These are phyloP conservation scores for Hippophae tibetana DNA, from an alignment of 306 rosid species.

Conservation along the genomic window DNA sequence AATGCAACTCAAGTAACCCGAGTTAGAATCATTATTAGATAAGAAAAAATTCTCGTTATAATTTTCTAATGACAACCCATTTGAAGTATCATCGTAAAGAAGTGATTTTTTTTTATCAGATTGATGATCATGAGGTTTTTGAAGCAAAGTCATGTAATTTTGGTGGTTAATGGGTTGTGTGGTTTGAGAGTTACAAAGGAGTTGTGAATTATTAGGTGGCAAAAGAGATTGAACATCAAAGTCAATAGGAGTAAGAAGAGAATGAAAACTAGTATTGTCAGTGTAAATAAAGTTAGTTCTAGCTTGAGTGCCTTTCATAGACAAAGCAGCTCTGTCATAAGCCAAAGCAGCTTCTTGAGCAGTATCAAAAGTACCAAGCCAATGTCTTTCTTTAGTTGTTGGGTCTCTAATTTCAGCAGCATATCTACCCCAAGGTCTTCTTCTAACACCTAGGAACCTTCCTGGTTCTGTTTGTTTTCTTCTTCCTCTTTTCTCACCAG, in stretches of 20 bases:
- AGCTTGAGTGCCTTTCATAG: slow-evolving; percentile 95
- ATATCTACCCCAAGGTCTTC: slow-evolving; percentile 96
- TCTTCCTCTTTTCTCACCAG: slow-evolving; percentile 70
- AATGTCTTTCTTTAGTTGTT: slow-evolving; percentile 88
- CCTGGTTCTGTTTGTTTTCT: slow-evolving; percentile 89
- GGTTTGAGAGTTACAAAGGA: slow-evolving; percentile 24
- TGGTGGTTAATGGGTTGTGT: slow-evolving; percentile 29
- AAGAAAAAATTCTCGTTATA: slow-evolving; percentile 45
- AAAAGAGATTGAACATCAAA: slow-evolving; percentile 42
- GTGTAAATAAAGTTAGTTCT: slow-evolving; percentile 89
- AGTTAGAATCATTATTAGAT: slow-evolving; percentile 43
- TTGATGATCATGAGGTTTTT: slow-evolving; percentile 10
- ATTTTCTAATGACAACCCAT: slow-evolving; percentile 19
- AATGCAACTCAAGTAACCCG: slow-evolving; percentile 88
- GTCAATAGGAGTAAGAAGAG: slow-evolving; percentile 54
- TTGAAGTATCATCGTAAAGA: slow-evolving; percentile 19
- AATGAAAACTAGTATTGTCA: slow-evolving; percentile 52
- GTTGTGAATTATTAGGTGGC: slow-evolving; percentile 25
- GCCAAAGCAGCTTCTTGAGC: slow-evolving; percentile 99
- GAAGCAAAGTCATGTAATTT: slow-evolving; percentile 21
- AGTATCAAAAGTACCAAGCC: slow-evolving; percentile 99
- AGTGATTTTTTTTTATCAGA: slow-evolving; percentile 13
- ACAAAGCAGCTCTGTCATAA: slow-evolving; percentile 96
- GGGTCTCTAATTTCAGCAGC: slow-evolving; percentile 99
- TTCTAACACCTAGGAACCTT: slow-evolving; percentile 81